phyloP scores from a whole-genome alignment of 257 asterid genomes.

The Solanum virginianum region DNA sequence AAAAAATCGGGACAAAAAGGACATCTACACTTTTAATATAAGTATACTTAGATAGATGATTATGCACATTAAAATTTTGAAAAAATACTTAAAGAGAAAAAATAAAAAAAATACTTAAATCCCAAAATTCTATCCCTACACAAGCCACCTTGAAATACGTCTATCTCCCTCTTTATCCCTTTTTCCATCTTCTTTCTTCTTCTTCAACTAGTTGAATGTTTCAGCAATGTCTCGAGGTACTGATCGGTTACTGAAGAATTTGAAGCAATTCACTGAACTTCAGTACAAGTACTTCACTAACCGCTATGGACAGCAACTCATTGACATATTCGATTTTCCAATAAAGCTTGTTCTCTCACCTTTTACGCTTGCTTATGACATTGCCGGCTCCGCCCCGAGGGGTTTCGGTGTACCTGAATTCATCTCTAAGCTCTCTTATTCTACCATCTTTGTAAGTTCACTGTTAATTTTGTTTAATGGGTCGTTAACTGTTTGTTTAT shows the following conservation, averaged over 20 bases:
- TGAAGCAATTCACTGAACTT: constrained; percentile 30
- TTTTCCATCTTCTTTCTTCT: background rate
- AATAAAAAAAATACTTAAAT: no score
- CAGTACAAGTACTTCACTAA: constrained; percentile 43
- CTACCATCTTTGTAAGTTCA: constrained; percentile 66
- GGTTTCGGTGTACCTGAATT: constrained; percentile 94
- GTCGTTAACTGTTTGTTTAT: background rate
- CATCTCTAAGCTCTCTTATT: constrained; percentile 76
- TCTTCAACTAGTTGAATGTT: background rate
- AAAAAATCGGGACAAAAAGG: rapidly evolving
- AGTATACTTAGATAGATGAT: no score
- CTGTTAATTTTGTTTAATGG: background rate
- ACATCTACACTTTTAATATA: no score
- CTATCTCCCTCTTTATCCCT: background rate
- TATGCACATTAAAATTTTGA: no score
- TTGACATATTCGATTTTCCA: constrained; percentile 71
- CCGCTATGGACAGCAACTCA: constrained; percentile 56
- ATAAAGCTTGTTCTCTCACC: constrained; percentile 66
- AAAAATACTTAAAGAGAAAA: no score
- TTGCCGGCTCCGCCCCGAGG: constrained; percentile 98
- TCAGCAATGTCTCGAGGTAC: constrained; percentile 40
- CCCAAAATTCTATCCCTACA: background rate
- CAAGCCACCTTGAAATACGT: background rate
- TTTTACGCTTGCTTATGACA: constrained; percentile 73
- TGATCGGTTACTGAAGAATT: constrained; percentile 21